Base-by-base conservation (phyloP, 2,329 filamentous ascomycete genomes). In the Ilyonectria robusta region DNA sequence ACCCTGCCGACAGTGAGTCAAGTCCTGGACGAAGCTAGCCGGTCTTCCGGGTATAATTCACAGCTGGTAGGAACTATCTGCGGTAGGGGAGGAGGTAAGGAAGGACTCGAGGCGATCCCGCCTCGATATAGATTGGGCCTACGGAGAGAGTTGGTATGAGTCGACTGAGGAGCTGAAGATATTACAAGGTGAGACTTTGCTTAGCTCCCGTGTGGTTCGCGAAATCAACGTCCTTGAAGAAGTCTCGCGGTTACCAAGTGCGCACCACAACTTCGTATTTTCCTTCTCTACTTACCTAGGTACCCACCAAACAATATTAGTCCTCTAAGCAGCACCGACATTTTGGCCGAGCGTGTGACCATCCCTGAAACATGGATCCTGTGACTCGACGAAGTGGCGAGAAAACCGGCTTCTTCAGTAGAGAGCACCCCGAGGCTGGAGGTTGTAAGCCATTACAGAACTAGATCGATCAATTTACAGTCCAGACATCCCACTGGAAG, bases 321-420 rank as follows among this genome's bases (percentile, higher is more conserved):
- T 26, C 23, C 23, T 26, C 23, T 26, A 26, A 26, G 23, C 5
- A 26, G 23, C 23, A 26, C 23, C 23, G 5, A 26, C 23, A 26
- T 26, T 26, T 26, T 26, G 3, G 23, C 23, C 23, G 81, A 19
- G 85, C 88, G 4, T 89, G 88, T 65, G 78, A 84, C 31, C 81
- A 86, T 68, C 81, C 80, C 53, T 80, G 79, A 47, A 83, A 83
- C 75, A 78, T 81, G 71, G 79, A 79, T 19, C 74, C 68, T 11
- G 88, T 90, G 3, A 86, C 81, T 10, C 94, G 91, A 81, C 87
- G 87, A 68, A 82, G 87, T 78, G 93, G 91, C 69, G 83, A 87
- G n/a, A 84, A 88, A 70, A 82, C 84, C 65, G 90, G 90, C 3
- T 90, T 92, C 73, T 86, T 84, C 70, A 84, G 89, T 61, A 86